Conservation (phyloP, 2,329 filamentous ascomycete species). For the Peltaster fructicola region DNA sequence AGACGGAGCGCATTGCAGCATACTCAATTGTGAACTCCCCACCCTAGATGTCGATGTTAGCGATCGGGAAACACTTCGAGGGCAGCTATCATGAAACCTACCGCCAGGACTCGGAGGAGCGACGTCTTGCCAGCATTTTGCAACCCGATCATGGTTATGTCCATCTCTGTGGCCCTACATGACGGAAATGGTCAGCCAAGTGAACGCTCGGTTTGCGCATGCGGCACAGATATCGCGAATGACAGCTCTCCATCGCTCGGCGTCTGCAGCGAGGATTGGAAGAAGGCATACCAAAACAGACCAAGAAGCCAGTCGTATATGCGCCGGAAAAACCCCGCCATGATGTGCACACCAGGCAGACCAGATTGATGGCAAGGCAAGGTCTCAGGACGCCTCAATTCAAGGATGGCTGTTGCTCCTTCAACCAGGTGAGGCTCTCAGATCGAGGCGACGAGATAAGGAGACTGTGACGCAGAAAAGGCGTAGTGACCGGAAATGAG, state of each 20-base stretch:
- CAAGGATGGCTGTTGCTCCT: no score
- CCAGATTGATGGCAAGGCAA: no score
- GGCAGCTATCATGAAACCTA: slow-evolving; percentile 42
- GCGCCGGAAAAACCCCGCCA: slow-evolving; percentile 82
- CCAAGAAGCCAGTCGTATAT: slow-evolving; percentile 97
- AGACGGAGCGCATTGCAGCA: slow-evolving; percentile 20
- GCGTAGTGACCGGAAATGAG: no score
- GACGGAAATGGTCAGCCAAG: not conserved
- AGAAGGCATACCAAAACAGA: slow-evolving; percentile 72
- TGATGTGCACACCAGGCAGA: slow-evolving; percentile 29
- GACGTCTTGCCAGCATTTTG: slow-evolving; percentile 98
- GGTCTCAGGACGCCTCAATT: no score
- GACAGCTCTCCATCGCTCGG: slow-evolving; percentile 1
- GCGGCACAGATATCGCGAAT: no score
- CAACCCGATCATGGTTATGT: slow-evolving; percentile 96
- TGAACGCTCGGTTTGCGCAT: no score
- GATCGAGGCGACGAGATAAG: no score
- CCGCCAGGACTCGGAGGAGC: slow-evolving; percentile 78
- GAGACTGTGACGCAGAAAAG: no score
- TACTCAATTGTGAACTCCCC: slow-evolving; percentile 99
- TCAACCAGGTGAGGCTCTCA: no score
- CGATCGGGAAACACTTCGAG: slow-evolving; percentile 7
- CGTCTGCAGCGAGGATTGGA: slow-evolving; percentile 4
- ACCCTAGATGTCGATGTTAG: slow-evolving; percentile 44
- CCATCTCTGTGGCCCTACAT: slow-evolving; percentile 97